Evolutionary conservation across 108 stramenopile species (phyloP), one percentile per base, ranked within the genome.

Genomic region (Parmales sp.): DNA sequence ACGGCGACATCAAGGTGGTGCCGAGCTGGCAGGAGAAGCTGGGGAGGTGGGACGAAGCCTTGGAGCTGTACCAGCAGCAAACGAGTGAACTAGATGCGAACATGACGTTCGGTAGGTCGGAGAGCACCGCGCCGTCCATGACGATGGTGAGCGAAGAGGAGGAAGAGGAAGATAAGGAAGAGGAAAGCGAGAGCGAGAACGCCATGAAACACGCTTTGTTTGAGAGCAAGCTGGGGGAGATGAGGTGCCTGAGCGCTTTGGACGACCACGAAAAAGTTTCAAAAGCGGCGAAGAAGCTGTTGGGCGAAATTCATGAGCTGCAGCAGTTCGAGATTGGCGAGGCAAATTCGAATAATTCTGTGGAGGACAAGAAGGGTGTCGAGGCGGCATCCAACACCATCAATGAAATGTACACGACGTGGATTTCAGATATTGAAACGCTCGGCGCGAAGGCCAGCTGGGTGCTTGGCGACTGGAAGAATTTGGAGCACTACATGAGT

Each of bases 381-480:
- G n/a, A n/a, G n/a, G n/a, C n/a, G n/a, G n/a, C n/a, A n/a, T n/a
- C n/a, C n/a, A n/a, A n/a, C n/a, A n/a, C n/a, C n/a, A n/a, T n/a
- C n/a, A n/a, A n/a, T n/a, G 19, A 37, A 51, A 41, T 45, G 70
- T 36, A 45, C 63, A 36, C 75, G 73, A 28, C 29, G 50, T 72
- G 74, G 48, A 80, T 84, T 43, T 78, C 69, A 66, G 88, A 90
- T 36, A 91, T 86, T 34, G 76, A 89, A 6, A 82, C 85, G 38
- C 78, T 93, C 74, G 91, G 91, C 38, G 88, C 92, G 13, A 85
- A 90, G 68, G 90, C 93, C 22, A 88, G 92, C 3, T 96, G 95
- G 95, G 77, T 90, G 68, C 79, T 96, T 45, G 91, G 93, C 6
- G 72, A 81, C 39, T 98, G 97, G 97, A 80, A 90, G 70, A 83